Base-by-base conservation (phyloP, 306 rosid genomes). In the Corylus americana region DNA sequence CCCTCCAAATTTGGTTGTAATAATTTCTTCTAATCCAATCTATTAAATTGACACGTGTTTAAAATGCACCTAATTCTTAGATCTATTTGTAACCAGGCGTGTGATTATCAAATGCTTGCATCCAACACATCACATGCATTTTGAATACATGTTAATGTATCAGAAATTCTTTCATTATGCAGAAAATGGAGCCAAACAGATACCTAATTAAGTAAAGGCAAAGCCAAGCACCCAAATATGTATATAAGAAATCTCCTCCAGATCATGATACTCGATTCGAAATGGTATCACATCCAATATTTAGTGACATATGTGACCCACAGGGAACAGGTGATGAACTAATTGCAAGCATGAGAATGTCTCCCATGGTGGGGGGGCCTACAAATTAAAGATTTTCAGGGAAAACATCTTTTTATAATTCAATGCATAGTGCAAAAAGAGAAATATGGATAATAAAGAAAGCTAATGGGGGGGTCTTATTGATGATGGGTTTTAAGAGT, bases 331-430 rank as follows among this genome's bases (percentile, higher is more conserved):
- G 7, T 75, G 61, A 50, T 58, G 53, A 68, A 48, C 37, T 62
- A 81, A 66, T 70, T 71, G 50, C 71, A 73, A 70, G 83, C 84
- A 79, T 86, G 70, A 57, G 76, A 79, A 75, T 76, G 77, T 81
- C 70, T 63, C 12, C 55, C 81, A 73, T 81, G 74, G 79, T 74
- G 87, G 88, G 90, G 90, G 78, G 77, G 86, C 77, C 57, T 9
- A 51, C 63, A 22, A 18, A 6, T 42, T 42, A 58, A 75, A 17
- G 17, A 50, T 29, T 64, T 78, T 50, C 22, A 54, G 74, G 72
- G 57, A 74, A 51, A 18, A 74, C 50, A 71, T 77, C 25, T 79
- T 81, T 83, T 49, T 80, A 80, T 86, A 78, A 86, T 82, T 84
- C 82, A 84, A 81, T 66, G 83, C 75, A 80, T 53, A 78, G 25